A percentile compares a stretch with the other conserved stretches of the same genome.
Conservation (phyloP, 176 grass and related monocot species). For the Alloteropsis semialata region DNA sequence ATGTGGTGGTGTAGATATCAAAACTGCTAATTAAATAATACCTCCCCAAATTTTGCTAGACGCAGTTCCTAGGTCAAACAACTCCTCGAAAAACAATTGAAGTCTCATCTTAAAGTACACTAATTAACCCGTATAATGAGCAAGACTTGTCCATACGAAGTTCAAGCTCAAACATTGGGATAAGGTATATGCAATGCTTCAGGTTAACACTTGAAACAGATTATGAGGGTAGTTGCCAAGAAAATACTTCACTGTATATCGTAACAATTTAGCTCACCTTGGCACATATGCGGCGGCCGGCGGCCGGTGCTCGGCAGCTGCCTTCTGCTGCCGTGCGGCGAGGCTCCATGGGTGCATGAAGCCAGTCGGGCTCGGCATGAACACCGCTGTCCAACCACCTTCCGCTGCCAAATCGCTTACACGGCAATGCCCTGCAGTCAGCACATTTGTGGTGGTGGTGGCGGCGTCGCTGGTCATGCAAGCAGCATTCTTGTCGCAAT, state of each 20-base stretch:
- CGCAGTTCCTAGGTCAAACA: not conserved
- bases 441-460: not conserved
- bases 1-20: not conserved
- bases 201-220: not conserved
- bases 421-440: not conserved
- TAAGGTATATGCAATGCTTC: not conserved
- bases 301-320: conserved; percentile 55
- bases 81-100: not conserved
- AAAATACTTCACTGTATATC: not conserved
- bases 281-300: not conserved
- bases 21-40: not conserved
- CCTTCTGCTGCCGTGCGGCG: conserved; percentile 90
- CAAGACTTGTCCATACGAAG: not conserved
- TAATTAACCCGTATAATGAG: not conserved
- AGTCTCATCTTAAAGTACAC: not conserved
- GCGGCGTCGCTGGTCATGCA: not conserved
- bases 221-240: not conserved
- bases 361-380: conserved; percentile 46
- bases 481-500: not conserved
- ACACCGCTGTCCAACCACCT: conserved; percentile 11
- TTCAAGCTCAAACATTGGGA: not conserved
- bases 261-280: conserved; percentile 28
- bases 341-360: conserved; percentile 95
- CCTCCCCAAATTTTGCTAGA: not conserved
- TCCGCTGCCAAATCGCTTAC: not conserved